Percentiles rank a stretch among this genome's conserved stretches.
These are phyloP conservation scores for Phylloporus sp. DNA, from an alignment of 768 basidiomycete genomes.

Conservation along the genomic window DNA sequence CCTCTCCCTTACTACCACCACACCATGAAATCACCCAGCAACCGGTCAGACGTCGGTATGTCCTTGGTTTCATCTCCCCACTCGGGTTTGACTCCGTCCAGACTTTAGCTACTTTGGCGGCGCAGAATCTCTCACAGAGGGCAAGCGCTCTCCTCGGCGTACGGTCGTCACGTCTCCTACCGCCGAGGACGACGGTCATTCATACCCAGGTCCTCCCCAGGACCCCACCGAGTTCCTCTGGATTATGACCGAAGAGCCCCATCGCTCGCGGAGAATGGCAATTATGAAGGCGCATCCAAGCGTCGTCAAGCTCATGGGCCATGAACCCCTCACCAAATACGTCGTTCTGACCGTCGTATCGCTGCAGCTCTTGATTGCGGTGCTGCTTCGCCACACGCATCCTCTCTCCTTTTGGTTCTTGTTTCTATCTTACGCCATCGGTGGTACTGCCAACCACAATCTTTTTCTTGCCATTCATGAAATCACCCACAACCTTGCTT, in stretches of 20 bases:
- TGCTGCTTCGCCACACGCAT: conserved; percentile 59
- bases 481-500: conserved; percentile 96
- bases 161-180: conserved; percentile 42
- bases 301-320: conserved; percentile 95
- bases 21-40: conserved; percentile 14
- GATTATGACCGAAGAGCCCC: conserved; percentile 98
- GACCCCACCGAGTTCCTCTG: conserved; percentile 89
- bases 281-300: conserved; percentile 96
- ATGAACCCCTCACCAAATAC: conserved; percentile 89
- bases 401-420: conserved; percentile 72
- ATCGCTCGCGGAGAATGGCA: conserved; percentile 77
- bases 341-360: conserved; percentile 78
- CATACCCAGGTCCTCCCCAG: conserved; percentile 52
- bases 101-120: conserved; percentile 82
- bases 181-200: conserved; percentile 35
- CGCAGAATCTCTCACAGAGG: conserved; percentile 65
- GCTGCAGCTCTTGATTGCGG: conserved; percentile 64
- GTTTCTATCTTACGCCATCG: conserved; percentile 74
- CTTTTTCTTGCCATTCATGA: conserved; percentile 98
- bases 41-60: conserved; percentile 23
- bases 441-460: conserved; percentile 96
- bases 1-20: no score
- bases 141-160: conserved; percentile 48
- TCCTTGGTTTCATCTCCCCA: not conserved
- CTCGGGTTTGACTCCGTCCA: conserved; percentile 17